phyloP scores from a whole-genome alignment of 169 alveolate species.

The Neospora caninum region DNA sequence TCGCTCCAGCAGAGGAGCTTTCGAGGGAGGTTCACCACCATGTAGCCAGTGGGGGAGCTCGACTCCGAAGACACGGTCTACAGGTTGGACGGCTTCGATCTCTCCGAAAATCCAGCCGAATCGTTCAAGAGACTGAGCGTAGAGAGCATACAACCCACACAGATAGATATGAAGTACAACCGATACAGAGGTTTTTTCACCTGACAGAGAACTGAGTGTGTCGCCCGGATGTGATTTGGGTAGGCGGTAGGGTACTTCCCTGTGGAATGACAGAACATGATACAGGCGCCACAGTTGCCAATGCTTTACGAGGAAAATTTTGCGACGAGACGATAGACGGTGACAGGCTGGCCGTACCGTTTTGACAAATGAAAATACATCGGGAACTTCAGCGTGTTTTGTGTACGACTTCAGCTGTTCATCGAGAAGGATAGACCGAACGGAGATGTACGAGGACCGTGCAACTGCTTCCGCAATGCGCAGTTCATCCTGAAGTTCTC shows the following conservation, averaged over 20 bases:
- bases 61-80: constrained; percentile 15
- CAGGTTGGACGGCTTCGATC: constrained; percentile 28
- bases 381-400: constrained; percentile 6
- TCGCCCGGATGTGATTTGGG: too few relatives aligned
- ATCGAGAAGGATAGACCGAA: constrained; percentile 55
- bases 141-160: not conserved
- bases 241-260: not conserved
- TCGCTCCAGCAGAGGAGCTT: constrained; percentile 41
- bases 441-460: constrained; percentile 59
- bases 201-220: too few relatives aligned
- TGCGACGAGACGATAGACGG: too few relatives aligned
- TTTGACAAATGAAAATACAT: constrained; percentile 42
- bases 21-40: not conserved
- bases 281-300: too few relatives aligned
- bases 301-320: too few relatives aligned
- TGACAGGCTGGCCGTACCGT: too few relatives aligned
- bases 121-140: constrained; percentile 49
- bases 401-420: constrained; percentile 64
- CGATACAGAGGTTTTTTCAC: not conserved
- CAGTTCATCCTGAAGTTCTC: constrained; percentile 51
- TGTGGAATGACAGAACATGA: too few relatives aligned
- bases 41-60: constrained; percentile 40
- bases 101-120: constrained; percentile 68
- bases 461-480: constrained; percentile 68
- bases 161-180: not conserved